A percentile compares a stretch with the other conserved stretches of the same genome.
Conservation (phyloP, 2,329 filamentous ascomycete genomes). For the Dothidotthia symphoricarpi region DNA sequence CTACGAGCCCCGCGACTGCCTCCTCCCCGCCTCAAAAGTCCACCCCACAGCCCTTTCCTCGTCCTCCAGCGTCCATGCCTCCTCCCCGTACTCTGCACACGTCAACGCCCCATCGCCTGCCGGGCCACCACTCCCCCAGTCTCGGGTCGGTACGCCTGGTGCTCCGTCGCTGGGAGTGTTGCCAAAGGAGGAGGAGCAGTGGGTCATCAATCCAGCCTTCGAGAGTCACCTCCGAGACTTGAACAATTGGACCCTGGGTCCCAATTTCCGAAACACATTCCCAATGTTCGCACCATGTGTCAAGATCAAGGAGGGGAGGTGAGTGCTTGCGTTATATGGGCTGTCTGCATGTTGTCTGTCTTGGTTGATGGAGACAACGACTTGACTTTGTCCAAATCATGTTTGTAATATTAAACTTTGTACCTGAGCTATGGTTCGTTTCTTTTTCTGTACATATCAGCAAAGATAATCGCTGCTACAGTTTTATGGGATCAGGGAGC, state of each 20-base stretch:
- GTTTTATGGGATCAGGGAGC: too few relatives aligned
- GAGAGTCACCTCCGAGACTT: conserved; percentile 73
- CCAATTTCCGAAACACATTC: conserved; percentile 64
- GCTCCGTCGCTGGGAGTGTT: conserved; percentile 8
- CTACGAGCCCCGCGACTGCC: conserved; percentile 69
- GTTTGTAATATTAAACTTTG: too few relatives aligned
- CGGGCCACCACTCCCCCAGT: conserved; percentile 23
- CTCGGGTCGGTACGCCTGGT: conserved; percentile 20
- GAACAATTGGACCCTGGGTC: conserved; percentile 79
- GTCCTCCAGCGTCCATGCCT: conserved; percentile 25
- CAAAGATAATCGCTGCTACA: too few relatives aligned
- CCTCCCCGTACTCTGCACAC: conserved; percentile 32
- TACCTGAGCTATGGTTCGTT: too few relatives aligned
- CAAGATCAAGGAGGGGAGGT: conserved; percentile 34
- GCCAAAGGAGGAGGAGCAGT: conserved; percentile 53
- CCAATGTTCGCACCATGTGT: conserved; percentile 51
- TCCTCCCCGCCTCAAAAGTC: conserved; percentile 52
- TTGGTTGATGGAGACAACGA: too few relatives aligned
- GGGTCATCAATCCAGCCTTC: conserved; percentile 83
- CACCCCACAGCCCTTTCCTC: conserved; percentile 17
- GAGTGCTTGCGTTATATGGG: neutral
- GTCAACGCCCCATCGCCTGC: conserved; percentile 30
- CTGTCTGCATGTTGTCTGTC: too few relatives aligned
- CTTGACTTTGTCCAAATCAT: too few relatives aligned
- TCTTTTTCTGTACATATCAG: too few relatives aligned